phyloP scores from a whole-genome alignment of 2,329 filamentous ascomycete genomes.

The Cladosporium sp. region DNA sequence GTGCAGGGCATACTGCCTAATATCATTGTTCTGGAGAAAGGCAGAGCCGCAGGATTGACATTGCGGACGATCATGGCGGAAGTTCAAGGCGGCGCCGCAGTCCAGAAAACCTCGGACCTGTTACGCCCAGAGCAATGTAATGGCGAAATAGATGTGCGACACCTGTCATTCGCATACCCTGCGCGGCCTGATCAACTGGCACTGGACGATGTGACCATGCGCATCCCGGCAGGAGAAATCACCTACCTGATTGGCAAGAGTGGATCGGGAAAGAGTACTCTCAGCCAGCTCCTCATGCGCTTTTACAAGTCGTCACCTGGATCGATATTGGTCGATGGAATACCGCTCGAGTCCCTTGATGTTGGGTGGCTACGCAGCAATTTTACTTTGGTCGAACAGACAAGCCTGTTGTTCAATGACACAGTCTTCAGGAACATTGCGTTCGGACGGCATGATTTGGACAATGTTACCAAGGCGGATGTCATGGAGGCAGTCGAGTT shows the following conservation, averaged over 20 bases:
- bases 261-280: constrained; percentile 87
- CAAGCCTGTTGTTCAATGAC: constrained; percentile 76
- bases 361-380: constrained; percentile 71
- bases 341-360: constrained; percentile 59
- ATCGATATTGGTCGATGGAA: constrained; percentile 64
- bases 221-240: constrained; percentile 67
- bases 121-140: constrained; percentile 41
- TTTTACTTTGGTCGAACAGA: constrained; percentile 77
- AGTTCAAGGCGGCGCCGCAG: constrained; percentile 24
- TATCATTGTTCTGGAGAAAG: constrained; percentile 73
- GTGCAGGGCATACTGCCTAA: constrained; percentile 72
- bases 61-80: constrained; percentile 48
- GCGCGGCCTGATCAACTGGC: constrained; percentile 59
- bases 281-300: constrained; percentile 73
- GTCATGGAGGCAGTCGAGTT: constrained; percentile 61
- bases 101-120: constrained; percentile 18
- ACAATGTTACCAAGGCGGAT: constrained; percentile 48
- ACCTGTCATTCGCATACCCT: constrained; percentile 65
- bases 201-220: constrained; percentile 60
- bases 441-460: constrained; percentile 57
- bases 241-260: constrained; percentile 82
- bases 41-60: constrained; percentile 65
- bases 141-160: constrained; percentile 65
- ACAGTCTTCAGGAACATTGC: constrained; percentile 74
- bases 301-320: constrained; percentile 69